A percentile compares a stretch with the other conserved stretches of the same genome.
Conservation (phyloP, 192 early-diverging fungal species). For the Phlyctochytrium planicorne region DNA sequence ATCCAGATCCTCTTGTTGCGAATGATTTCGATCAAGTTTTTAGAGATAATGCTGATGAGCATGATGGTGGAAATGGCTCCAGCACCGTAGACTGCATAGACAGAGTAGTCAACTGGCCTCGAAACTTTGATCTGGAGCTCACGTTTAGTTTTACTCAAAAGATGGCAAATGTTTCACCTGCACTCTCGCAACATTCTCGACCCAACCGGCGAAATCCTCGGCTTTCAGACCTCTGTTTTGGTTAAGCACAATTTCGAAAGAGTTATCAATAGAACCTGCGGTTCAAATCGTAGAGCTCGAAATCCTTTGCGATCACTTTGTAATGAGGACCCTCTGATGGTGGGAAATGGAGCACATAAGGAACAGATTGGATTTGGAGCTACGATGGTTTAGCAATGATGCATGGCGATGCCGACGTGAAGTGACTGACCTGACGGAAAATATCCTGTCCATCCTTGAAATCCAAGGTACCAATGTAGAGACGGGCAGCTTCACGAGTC, state of each 20-base stretch:
- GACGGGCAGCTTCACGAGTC: conserved; percentile 28
- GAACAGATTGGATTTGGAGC: conserved; percentile 58
- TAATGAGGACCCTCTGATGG: conserved; percentile 57
- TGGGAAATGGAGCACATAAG: conserved; percentile 65
- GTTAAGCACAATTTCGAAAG: neutral
- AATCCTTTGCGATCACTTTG: conserved; percentile 28
- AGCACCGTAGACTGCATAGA: conserved; percentile 39
- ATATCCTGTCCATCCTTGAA: conserved; percentile 60
- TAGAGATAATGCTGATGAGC: conserved; percentile 41
- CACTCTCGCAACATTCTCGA: conserved; percentile 42
- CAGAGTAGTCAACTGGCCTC: conserved; percentile 60
- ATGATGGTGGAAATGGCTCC: conserved; percentile 29
- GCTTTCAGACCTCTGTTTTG: conserved; percentile 56
- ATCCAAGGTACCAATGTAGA: conserved; percentile 69
- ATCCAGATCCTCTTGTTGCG: conserved; percentile 60
- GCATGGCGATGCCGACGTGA: neutral
- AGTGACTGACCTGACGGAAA: conserved; percentile 58
- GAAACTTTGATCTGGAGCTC: conserved; percentile 29
- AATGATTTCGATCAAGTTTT: conserved; percentile 43
- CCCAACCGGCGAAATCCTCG: conserved; percentile 62
- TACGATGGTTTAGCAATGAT: conserved; percentile 10
- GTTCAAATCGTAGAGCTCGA: conserved; percentile 61
- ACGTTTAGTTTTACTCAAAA: neutral
- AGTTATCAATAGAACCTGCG: conserved; percentile 34
- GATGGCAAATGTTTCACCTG: conserved; percentile 19